phyloP scores from a whole-genome alignment of 1,284 basidiomycete species.

The Irpex lacteus region DNA sequence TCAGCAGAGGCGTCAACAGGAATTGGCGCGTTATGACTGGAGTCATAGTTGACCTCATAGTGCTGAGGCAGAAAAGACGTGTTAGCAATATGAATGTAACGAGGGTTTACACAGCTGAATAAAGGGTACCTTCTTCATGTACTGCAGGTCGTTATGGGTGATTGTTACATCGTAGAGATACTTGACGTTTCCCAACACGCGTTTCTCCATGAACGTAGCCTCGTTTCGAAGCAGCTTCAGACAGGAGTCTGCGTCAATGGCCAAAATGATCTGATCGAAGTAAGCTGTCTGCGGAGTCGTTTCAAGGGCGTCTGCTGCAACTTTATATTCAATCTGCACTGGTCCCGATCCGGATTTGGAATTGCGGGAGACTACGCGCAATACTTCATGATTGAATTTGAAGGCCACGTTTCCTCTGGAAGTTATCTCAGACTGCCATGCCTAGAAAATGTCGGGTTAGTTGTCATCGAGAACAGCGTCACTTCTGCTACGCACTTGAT shows the following conservation, averaged over 20 bases:
- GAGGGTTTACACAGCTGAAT: neutral
- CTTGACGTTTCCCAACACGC: conserved; percentile 58
- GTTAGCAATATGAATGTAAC: neutral
- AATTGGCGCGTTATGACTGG: conserved; percentile 38
- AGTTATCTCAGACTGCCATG: conserved; percentile 43
- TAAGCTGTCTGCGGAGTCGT: conserved; percentile 36
- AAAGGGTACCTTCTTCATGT: conserved; percentile 47
- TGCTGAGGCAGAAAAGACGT: conserved; percentile 30
- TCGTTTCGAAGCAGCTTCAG: conserved; percentile 52
- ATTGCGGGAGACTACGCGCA: conserved; percentile 30
- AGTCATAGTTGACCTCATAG: conserved; percentile 43
- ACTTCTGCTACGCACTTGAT: neutral
- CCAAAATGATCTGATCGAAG: conserved; percentile 65
- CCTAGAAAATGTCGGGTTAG: conserved; percentile 33
- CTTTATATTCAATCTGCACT: conserved; percentile 27
- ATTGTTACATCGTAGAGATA: conserved; percentile 56
- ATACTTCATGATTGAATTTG: conserved; percentile 41
- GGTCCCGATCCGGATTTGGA: conserved; percentile 18
- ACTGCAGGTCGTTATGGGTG: conserved; percentile 53
- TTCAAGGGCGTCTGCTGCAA: conserved; percentile 15
- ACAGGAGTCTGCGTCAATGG: conserved; percentile 57
- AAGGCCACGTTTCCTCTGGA: conserved; percentile 43
- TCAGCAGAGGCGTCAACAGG: conserved; percentile 29
- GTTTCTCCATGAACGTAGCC: conserved; percentile 55
- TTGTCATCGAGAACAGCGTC: neutral